Conservation (phyloP, 1,139 yeast species). For the Hansenula sp. region DNA sequence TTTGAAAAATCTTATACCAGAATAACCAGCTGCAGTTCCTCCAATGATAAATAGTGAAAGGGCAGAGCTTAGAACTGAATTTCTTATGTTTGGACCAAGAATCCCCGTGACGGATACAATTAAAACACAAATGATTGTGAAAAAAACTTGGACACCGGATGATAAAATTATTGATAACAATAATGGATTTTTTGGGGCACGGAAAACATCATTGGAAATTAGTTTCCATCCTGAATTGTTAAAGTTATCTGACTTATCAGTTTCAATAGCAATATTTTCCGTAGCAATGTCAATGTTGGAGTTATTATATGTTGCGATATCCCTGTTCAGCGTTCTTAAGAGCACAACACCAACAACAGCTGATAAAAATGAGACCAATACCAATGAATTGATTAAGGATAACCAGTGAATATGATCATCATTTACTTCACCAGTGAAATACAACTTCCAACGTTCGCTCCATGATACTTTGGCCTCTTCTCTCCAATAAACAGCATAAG, state of each 20-base stretch:
- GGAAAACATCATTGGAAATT: constrained; percentile 50
- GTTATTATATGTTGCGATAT: constrained; percentile 36
- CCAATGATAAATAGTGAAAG: constrained; percentile 60
- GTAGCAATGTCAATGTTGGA: constrained; percentile 28
- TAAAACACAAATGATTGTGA: constrained; percentile 61
- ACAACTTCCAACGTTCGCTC: constrained; percentile 72
- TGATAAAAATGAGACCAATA: constrained; percentile 55
- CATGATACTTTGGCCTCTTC: constrained; percentile 70
- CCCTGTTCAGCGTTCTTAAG: constrained; percentile 42
- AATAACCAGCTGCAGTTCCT: constrained; percentile 70
- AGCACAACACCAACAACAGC: constrained; percentile 62
- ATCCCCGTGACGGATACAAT: constrained; percentile 55
- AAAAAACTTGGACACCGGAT: constrained; percentile 68
- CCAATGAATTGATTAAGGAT: constrained; percentile 62
- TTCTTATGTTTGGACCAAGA: constrained; percentile 57
- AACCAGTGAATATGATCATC: constrained; percentile 63
- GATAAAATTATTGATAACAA: constrained; percentile 55
- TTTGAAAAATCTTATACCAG: constrained; percentile 61
- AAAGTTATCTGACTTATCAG: constrained; percentile 24
- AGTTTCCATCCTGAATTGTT: constrained; percentile 49
- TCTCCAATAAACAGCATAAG: constrained; percentile 88
- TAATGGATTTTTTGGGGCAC: constrained; percentile 42
- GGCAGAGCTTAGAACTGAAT: constrained; percentile 61
- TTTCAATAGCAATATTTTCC: constrained; percentile 21
- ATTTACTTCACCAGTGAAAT: constrained; percentile 53